Conservation (phyloP, 495 filamentous ascomycete genomes). For the Tuber melanosporum region DNA sequence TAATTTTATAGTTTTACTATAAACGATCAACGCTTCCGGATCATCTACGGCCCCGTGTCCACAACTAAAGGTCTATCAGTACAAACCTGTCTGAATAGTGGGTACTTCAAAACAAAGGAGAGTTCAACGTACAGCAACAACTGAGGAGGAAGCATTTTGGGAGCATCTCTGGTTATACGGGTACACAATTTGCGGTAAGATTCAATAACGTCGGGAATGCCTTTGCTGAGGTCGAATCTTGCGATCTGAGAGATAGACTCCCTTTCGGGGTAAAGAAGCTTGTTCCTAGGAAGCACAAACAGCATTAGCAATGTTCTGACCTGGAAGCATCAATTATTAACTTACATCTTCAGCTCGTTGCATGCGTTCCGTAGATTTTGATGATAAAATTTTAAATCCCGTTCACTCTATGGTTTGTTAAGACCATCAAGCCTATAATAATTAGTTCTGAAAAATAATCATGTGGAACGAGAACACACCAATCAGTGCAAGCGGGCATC, state of each 20-base stretch:
- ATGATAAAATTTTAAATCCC: conserved; percentile 70
- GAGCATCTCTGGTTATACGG: conserved; percentile 48
- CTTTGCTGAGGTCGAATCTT: conserved; percentile 81
- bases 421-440: conserved; percentile 65
- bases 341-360: conserved; percentile 53
- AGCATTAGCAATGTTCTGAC: conserved; percentile 12
- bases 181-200: conserved; percentile 68
- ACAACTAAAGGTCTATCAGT: conserved; percentile 42
- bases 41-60: conserved; percentile 83
- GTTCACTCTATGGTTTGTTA: conserved; percentile 68
- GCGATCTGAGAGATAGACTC: conserved; percentile 76
- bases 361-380: conserved; percentile 65
- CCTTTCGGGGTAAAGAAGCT: conserved; percentile 62
- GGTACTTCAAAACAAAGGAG: background rate
- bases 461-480: conserved; percentile 45
- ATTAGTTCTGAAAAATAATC: background rate
- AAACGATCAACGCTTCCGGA: conserved; percentile 63
- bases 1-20: conserved; percentile 60
- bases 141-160: conserved; percentile 56
- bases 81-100: background rate
- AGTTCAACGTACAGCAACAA: conserved; percentile 53
- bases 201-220: conserved; percentile 71
- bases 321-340: background rate
- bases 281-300: conserved; percentile 48
- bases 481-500: conserved; percentile 79